These are phyloP conservation scores for Cryphonectria parasitica DNA, from an alignment of 2,329 filamentous ascomycete genomes.

Conservation along the genomic window DNA sequence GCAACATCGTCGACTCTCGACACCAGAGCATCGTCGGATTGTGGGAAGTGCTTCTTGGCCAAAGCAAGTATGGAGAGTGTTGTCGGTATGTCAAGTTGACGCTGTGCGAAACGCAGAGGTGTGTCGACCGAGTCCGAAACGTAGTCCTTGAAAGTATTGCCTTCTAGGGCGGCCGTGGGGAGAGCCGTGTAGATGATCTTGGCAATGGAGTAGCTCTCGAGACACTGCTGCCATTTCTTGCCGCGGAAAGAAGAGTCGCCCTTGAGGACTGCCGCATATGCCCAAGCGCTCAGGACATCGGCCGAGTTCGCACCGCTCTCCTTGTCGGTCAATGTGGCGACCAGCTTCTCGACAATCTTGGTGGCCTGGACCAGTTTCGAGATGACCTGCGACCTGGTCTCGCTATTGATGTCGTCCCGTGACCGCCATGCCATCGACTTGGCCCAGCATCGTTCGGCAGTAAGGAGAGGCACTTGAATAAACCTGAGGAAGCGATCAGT, in stretches of 20 bases:
- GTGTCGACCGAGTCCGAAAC: constrained; percentile 86
- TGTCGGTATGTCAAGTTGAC: constrained; percentile 85
- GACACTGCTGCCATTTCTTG: constrained; percentile 79
- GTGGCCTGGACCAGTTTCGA: constrained; percentile 84
- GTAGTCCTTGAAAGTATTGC: constrained; percentile 84
- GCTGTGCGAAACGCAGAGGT: constrained; percentile 91
- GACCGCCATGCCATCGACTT: constrained; percentile 83
- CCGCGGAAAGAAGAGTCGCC: constrained; percentile 86
- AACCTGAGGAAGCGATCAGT: constrained; percentile 56
- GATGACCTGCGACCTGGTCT: constrained; percentile 84
- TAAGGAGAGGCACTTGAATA: constrained; percentile 78
- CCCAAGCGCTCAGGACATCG: constrained; percentile 83
- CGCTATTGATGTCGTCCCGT: constrained; percentile 83
- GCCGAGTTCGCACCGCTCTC: constrained; percentile 67
- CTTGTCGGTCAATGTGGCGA: constrained; percentile 66
- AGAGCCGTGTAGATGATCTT: constrained; percentile 84
- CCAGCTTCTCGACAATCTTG: constrained; percentile 69
- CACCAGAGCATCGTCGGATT: constrained; percentile 64
- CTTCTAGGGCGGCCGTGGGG: constrained; percentile 60
- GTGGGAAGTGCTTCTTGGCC: constrained; percentile 77
- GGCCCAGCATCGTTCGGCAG: constrained; percentile 90
- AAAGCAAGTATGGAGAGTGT: constrained; percentile 81
- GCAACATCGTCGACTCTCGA: constrained; percentile 73
- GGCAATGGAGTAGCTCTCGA: constrained; percentile 75
- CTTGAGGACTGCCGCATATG: constrained; percentile 76